A percentile compares a stretch with the other conserved stretches of the same genome.
Evolutionary conservation across 768 basidiomycete genomes (phyloP).

Genomic region (Suillus lakei): DNA sequence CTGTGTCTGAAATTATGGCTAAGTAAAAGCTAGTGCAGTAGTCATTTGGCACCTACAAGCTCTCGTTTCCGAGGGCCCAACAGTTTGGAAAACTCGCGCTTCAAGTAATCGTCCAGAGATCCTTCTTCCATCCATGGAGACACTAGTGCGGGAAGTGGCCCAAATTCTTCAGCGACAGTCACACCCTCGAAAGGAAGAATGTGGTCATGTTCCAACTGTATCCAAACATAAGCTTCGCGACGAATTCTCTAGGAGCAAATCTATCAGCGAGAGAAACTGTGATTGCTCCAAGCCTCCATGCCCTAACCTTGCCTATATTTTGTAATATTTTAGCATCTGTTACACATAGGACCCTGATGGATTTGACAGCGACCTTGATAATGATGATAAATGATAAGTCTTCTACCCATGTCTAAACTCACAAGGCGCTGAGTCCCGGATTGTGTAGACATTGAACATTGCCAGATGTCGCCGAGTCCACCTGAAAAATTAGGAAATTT

Average conservation of each 20-base stretch:
- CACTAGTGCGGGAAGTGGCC: slow-evolving; percentile 21
- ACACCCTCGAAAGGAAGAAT: slow-evolving; percentile 36
- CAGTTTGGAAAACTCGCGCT: background rate
- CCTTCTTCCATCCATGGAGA: slow-evolving; percentile 34
- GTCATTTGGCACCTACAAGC: background rate
- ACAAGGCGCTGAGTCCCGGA: background rate
- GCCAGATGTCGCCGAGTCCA: slow-evolving; percentile 13
- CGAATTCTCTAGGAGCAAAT: slow-evolving; percentile 27
- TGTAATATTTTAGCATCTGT: background rate
- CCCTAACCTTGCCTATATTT: slow-evolving; percentile 1
- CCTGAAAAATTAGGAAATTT: background rate
- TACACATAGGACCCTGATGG: background rate
- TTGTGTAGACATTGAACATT: slow-evolving; percentile 1
- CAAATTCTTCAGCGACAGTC: slow-evolving; percentile 14
- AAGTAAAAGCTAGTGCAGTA: background rate
- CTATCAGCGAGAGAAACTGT: background rate
- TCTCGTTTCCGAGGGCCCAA: background rate
- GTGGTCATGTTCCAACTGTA: slow-evolving; percentile 34
- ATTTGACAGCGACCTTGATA: slow-evolving; percentile 14
- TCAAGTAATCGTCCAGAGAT: slow-evolving; percentile 22
- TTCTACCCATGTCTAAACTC: background rate
- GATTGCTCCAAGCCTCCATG: too few relatives aligned
- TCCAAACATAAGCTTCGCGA: slow-evolving; percentile 37
- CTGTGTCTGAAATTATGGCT: slow-evolving; percentile 3
- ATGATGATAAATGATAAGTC: background rate